These are phyloP conservation scores for Mrakia frigida DNA, from an alignment of 768 basidiomycete genomes.

Conservation along the genomic window DNA sequence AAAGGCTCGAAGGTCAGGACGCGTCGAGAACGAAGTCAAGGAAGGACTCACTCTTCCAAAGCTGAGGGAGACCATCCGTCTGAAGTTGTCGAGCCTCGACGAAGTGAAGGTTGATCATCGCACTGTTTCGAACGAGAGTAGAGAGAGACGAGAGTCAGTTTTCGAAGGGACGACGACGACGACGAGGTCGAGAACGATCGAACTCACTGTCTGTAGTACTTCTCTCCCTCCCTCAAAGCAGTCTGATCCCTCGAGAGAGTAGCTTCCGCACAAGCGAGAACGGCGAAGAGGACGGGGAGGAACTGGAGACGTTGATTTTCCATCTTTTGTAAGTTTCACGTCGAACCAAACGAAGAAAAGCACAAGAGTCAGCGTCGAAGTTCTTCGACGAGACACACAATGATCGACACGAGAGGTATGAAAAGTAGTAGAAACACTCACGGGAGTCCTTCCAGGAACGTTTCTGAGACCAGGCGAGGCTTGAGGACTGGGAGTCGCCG, in stretches of 20 bases:
- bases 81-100: not conserved
- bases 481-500: not conserved
- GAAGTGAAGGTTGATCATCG: conserved; percentile 22
- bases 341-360: not conserved
- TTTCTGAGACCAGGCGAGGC: not conserved
- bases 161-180: not conserved
- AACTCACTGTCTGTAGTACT: not conserved
- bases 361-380: not conserved
- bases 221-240: conserved; percentile 1
- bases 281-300: conserved; percentile 22
- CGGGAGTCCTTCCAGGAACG: not conserved
- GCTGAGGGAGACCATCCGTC: not conserved
- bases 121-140: not conserved
- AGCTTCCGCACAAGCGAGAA: conserved; percentile 12
- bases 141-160: not conserved
- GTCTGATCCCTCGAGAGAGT: conserved; percentile 9
- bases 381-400: no score
- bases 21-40: not conserved
- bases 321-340: not conserved
- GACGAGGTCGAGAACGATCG: not conserved
- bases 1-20: not conserved
- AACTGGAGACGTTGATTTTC: conserved; percentile 16
- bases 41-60: not conserved
- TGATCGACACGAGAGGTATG: no score
- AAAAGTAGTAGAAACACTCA: not conserved